phyloP scores from a whole-genome alignment of 2,329 filamentous ascomycete species.

The Westerdykella aurantiaca region DNA sequence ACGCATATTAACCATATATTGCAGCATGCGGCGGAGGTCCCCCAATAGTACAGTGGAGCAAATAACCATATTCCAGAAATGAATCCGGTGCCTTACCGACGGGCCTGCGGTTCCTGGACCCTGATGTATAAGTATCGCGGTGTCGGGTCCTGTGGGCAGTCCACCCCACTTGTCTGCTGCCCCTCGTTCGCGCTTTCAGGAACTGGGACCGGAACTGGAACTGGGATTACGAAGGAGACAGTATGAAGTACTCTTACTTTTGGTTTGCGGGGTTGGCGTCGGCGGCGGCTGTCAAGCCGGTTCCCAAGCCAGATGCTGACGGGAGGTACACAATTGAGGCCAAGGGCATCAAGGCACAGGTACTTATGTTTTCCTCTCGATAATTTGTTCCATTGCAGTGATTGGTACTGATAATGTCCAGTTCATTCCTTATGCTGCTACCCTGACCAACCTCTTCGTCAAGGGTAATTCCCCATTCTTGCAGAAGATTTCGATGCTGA shows the following conservation, averaged over 20 bases:
- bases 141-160: not conserved
- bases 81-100: slow-evolving; percentile 6
- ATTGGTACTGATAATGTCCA: not conserved
- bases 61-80: slow-evolving; percentile 9
- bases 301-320: slow-evolving; percentile 18
- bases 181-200: not conserved
- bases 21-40: slow-evolving; percentile 9
- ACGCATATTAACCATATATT: slow-evolving; percentile 18
- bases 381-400: not conserved
- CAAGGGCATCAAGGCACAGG: slow-evolving; percentile 28
- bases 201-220: not conserved
- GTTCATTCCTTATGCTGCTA: slow-evolving; percentile 32
- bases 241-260: slow-evolving; percentile 19
- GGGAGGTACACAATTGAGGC: slow-evolving; percentile 29
- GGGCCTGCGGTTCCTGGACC: slow-evolving; percentile 5
- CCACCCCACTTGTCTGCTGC: slow-evolving; percentile 1
- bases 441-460: slow-evolving; percentile 31
- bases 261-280: slow-evolving; percentile 15
- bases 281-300: slow-evolving; percentile 5
- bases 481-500: slow-evolving; percentile 7
- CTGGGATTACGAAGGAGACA: not conserved
- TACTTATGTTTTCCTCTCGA: slow-evolving; percentile 2
- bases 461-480: slow-evolving; percentile 14
- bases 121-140: slow-evolving; percentile 12
- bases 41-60: slow-evolving; percentile 12